Percentiles rank a stretch among this genome's conserved stretches.
phyloP scores from a whole-genome alignment of 2,329 filamentous ascomycete genomes.

The Salinomyces thailandicus region DNA sequence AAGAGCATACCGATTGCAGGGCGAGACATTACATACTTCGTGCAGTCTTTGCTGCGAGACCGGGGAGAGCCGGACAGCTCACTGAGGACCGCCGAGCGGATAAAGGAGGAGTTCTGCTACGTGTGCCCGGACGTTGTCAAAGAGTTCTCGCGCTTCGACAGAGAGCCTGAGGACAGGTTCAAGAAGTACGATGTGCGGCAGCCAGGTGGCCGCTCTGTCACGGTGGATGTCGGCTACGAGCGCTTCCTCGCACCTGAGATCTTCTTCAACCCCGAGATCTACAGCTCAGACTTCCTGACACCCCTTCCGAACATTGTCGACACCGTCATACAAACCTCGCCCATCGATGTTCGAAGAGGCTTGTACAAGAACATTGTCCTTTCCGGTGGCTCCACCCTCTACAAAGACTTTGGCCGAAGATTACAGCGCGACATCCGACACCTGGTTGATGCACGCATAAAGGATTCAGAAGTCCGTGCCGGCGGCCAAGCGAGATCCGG shows the following conservation, averaged over 20 bases:
- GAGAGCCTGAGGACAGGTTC: constrained; percentile 75
- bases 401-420: constrained; percentile 95
- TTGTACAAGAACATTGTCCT: constrained; percentile 99
- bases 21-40: constrained; percentile 97
- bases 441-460: constrained; percentile 84
- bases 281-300: constrained; percentile 96
- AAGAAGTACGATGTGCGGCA: constrained; percentile 79
- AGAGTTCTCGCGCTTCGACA: constrained; percentile 90
- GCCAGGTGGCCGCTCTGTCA: constrained; percentile 72
- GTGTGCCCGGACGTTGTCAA: constrained; percentile 98
- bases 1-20: constrained; percentile 98
- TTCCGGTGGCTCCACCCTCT: constrained; percentile 90
- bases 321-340: constrained; percentile 91
- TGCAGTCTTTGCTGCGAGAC: constrained; percentile 90
- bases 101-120: constrained; percentile 98
- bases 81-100: constrained; percentile 91
- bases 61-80: constrained; percentile 94
- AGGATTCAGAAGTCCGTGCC: constrained; percentile 81
- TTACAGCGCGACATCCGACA: constrained; percentile 96
- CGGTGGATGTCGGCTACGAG: constrained; percentile 92
- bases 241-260: constrained; percentile 97
- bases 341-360: constrained; percentile 91
- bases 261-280: constrained; percentile 99
- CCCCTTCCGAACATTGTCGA: constrained; percentile 91
- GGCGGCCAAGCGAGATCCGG: constrained; percentile 79